Conservation (phyloP, 2,329 filamentous ascomycete genomes). For the Fusarium anthophilum region DNA sequence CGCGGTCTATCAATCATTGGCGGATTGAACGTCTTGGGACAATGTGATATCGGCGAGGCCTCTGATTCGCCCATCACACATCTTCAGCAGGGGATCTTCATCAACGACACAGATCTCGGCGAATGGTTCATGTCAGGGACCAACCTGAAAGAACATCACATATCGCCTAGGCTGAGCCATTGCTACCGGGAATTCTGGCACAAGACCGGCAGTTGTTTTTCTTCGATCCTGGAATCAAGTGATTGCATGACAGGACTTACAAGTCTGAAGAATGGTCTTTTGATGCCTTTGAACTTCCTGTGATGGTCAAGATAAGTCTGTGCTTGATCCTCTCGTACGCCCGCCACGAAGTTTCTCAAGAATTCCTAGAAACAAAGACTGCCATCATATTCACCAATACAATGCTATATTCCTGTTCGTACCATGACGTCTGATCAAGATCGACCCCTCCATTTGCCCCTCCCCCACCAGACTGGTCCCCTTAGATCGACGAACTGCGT, state of each 20-base stretch:
- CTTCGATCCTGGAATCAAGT: slow-evolving; percentile 13
- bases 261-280: neutral
- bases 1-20: slow-evolving; percentile 16
- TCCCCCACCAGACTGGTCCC: slow-evolving; percentile 38
- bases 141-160: slow-evolving; percentile 6
- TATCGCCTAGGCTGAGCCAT: slow-evolving; percentile 19
- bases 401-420: slow-evolving; percentile 18
- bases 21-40: slow-evolving; percentile 29
- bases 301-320: neutral
- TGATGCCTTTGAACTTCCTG: neutral
- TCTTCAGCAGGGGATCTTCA: slow-evolving; percentile 17
- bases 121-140: slow-evolving; percentile 10
- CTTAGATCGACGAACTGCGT: slow-evolving; percentile 43
- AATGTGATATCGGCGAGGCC: slow-evolving; percentile 39
- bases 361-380: neutral
- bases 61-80: slow-evolving; percentile 35
- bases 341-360: neutral
- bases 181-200: neutral
- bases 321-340: neutral
- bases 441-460: slow-evolving; percentile 43
- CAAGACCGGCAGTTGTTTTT: neutral
- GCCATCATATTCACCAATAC: slow-evolving; percentile 1
- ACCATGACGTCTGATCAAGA: slow-evolving; percentile 27
- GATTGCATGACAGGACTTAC: slow-evolving; percentile 1
- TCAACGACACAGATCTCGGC: slow-evolving; percentile 21